Conservation (phyloP, 257 asterid species). For the Leonotis leonurus region DNA sequence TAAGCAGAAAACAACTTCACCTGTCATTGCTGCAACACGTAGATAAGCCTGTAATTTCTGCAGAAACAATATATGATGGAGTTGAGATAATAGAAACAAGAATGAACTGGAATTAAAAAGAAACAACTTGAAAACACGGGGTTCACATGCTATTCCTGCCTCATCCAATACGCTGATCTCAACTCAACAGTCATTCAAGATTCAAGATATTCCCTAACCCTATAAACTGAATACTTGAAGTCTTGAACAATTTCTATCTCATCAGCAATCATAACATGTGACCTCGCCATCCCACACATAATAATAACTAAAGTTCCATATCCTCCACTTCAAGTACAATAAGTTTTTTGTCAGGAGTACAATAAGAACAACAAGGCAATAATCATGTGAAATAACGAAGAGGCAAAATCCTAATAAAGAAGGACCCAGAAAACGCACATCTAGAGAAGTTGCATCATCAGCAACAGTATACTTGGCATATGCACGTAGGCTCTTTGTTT, state of each 20-base stretch:
- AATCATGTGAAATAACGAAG: slow-evolving; percentile 9
- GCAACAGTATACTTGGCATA: slow-evolving; percentile 35
- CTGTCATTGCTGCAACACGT: slow-evolving; percentile 60
- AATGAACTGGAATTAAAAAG: no score
- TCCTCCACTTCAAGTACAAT: neutral
- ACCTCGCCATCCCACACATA: neutral
- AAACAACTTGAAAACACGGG: no score
- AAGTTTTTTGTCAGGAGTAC: neutral
- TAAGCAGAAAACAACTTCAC: slow-evolving; percentile 19
- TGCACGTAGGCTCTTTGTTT: slow-evolving; percentile 51
- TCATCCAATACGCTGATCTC: no score
- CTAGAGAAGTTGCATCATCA: slow-evolving; percentile 57
- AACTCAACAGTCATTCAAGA: no score
- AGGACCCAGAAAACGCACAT: slow-evolving; percentile 43
- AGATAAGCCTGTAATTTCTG: slow-evolving; percentile 59
- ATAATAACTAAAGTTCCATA: neutral
- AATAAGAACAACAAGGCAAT: neutral
- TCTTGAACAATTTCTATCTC: no score
- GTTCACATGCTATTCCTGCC: no score
- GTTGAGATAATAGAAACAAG: no score
- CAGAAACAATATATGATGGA: slow-evolving; percentile 22
- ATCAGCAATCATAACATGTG: neutral
- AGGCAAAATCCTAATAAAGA: slow-evolving; percentile 13
- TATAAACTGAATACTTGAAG: no score
- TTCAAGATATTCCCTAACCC: no score